Percentiles rank a stretch among this genome's conserved stretches.
These are phyloP conservation scores for Athelia psychrophila DNA, from an alignment of 1,284 basidiomycete genomes.

Conservation along the genomic window DNA sequence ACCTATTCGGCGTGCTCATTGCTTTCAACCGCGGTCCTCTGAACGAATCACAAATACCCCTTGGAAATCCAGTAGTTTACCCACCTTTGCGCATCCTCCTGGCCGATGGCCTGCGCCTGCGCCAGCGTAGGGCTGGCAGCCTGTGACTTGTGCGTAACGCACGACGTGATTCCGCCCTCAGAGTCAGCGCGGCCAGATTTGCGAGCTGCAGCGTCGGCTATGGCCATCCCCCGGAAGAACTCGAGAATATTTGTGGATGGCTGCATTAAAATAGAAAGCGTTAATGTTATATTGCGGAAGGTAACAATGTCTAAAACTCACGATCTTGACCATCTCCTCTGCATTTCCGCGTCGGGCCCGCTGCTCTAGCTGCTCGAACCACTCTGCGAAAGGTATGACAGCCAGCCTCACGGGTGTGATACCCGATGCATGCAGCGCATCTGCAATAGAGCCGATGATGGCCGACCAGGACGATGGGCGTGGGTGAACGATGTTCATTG, in stretches of 20 bases:
- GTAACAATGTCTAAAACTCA: background rate
- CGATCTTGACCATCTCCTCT: background rate
- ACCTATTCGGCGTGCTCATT: too few species aligned
- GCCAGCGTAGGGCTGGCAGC: constrained; percentile 18
- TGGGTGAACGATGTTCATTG: constrained; percentile 26
- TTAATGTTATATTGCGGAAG: too few species aligned
- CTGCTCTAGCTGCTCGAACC: constrained; percentile 17
- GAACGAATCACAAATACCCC: too few species aligned
- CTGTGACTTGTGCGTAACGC: constrained; percentile 17
- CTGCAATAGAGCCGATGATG: constrained; percentile 18
- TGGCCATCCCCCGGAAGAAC: constrained; percentile 17
- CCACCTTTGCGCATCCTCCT: background rate
- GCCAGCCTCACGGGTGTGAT: constrained; percentile 11
- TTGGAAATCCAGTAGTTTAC: background rate
- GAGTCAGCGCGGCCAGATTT: background rate
- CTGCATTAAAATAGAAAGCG: constrained; percentile 6
- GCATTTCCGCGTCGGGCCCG: background rate
- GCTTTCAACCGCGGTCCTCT: too few species aligned
- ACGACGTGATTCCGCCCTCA: constrained; percentile 14
- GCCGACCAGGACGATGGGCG: constrained; percentile 17
- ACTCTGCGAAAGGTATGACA: constrained; percentile 20
- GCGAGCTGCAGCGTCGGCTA: constrained; percentile 11
- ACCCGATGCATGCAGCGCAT: constrained; percentile 8
- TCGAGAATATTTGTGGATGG: constrained; percentile 26
- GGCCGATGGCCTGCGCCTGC: constrained; percentile 17